Base-by-base conservation (phyloP, 768 basidiomycete genomes). In the Tremella fuciformis region DNA sequence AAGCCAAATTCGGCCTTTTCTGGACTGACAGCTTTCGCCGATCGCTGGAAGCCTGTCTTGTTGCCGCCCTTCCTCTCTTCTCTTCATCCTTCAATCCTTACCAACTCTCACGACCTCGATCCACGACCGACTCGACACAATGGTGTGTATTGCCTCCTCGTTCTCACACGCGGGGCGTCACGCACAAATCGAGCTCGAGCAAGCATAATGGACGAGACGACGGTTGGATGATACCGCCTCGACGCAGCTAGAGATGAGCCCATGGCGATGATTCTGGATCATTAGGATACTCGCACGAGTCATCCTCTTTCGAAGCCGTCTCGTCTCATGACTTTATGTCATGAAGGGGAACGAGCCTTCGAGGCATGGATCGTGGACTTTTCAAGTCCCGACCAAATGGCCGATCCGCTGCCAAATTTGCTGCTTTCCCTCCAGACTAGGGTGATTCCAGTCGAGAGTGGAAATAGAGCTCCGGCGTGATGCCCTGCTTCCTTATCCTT, bases 401-500 rank as follows among this genome's bases (percentile, higher is more conserved):
- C 42, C 25, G 25, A 41, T 21, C 46, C 13, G 37, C 41, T 44
- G 54, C 37, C 42, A 34, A 34, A 34, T 34, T 34, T 53, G 52
- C 22, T 48, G 19, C 26, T 42, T 39, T 22, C 41, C 49, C 21
- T 22, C 49, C 7, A 21, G 29, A 38, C 22, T 37, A 41, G 63
- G 69, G 69, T 70, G 69, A 70, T 63, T 63, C 69, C 65, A 59
- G 53, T 21, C 29, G 29, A 34, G 37, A 50, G 18, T 13, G 47
- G 52, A 52, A 53, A 57, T 73, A 73, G 71, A 73, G 71, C 68
- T 73, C 67, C 61, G 68, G 66, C 66, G 71, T 73, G 66, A 73
- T 73, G 71, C 66, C 71, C 58, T 50, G 49, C 50, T 25, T 55
- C 26, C 52, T 22, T 50, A 47, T 53, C 26, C 34, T 37, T n/a